Conservation (phyloP, 208 protist genomes). For the Trichomonas gallinae region DNA sequence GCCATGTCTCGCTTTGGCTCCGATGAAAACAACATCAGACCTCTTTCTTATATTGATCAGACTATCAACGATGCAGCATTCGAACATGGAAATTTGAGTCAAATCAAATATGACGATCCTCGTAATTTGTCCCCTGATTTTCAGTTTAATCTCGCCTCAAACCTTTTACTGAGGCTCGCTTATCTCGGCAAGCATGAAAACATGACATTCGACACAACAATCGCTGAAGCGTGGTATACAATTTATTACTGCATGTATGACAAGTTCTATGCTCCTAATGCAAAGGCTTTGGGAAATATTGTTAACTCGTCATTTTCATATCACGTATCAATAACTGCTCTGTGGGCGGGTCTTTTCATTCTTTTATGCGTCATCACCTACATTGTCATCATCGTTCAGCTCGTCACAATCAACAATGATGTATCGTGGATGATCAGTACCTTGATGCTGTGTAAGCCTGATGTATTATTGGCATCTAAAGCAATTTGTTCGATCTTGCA, state of each 20-base stretch:
- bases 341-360: neutral
- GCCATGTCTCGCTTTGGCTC: neutral
- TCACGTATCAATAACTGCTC: neutral
- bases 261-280: neutral
- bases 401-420: neutral
- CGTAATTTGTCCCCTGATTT: neutral
- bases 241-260: neutral
- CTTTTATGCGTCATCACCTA: neutral
- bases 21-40: neutral
- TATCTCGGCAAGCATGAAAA: neutral
- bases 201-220: neutral
- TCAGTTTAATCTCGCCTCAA: neutral
- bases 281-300: neutral
- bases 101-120: neutral
- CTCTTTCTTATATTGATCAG: neutral
- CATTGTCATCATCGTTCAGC: neutral
- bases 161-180: neutral
- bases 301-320: neutral
- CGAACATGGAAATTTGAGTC: neutral
- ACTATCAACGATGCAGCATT: neutral
- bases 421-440: neutral
- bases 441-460: neutral
- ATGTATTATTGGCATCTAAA: neutral
- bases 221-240: neutral
- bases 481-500: neutral